Base-by-base conservation (phyloP, 495 filamentous ascomycete genomes). In the Xylona heveae region DNA sequence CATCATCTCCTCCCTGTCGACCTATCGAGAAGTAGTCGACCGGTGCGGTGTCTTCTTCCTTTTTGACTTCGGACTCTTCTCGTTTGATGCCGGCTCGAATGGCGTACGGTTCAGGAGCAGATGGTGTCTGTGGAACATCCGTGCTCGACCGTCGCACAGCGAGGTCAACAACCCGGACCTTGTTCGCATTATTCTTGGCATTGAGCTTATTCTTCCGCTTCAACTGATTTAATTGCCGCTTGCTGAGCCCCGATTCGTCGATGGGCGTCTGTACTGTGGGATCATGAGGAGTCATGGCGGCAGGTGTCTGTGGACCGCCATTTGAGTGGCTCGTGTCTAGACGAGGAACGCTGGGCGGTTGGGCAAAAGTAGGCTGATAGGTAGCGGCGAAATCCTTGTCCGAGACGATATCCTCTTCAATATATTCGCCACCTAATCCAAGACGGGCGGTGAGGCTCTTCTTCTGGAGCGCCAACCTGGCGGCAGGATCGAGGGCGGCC, bases 11-110 rank as follows among this genome's bases (percentile, higher is more conserved):
- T 32, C 71, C 68, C 8, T 61, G 56, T 27, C 78, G 64, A 24
- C 92, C 80, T 9, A 94, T 61, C 18, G 66, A 83, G 50, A 95
- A 92, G 48, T 91, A 92, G 42, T 95, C 85, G 1, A 48, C 42
- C 21, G 59, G 53, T 22, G 49, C 42, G 29, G 68, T 61, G 24
- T 56, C 55, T 38, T 58, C 59, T 14, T 51, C 48, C 4, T n/a
- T n/a, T n/a, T n/a, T n/a, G n/a, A n/a, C n/a, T 13, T 4, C 6
- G 5, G 33, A 28, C 12, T 58, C 58, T 24, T 78, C 70, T 9
- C 53, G 54, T 39, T 66, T 62, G 24, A 55, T 47, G 39, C 73
- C 68, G 8, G 61, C 41, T 34, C 81, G 74, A 43, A 85, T 44
- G 28, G 78, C 70, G 38, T 71, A 66, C 15, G 75, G 72, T 33